Conservation (phyloP, 108 stramenopile genomes). For the Cyclotella baltica region DNA sequence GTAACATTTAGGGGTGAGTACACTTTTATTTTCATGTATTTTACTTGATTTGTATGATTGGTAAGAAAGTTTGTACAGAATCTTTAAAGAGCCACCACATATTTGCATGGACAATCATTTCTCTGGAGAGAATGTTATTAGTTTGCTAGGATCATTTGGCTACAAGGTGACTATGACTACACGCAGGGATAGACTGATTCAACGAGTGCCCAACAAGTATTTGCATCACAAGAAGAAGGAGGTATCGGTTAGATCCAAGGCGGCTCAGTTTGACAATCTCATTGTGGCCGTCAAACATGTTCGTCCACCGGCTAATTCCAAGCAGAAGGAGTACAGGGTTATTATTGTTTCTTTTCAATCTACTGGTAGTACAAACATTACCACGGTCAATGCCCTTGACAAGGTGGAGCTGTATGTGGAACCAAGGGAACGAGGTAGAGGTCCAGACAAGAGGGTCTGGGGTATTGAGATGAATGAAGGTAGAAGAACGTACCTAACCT, state of each 20-base stretch:
- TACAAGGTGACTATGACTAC: neutral
- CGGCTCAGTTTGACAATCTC: conserved; percentile 29
- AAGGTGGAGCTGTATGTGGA: conserved; percentile 5
- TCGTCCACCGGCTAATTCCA: neutral
- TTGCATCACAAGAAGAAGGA: neutral
- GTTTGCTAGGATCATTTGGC: neutral
- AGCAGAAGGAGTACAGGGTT: conserved; percentile 7
- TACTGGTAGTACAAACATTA: conserved; percentile 16
- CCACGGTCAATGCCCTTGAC: conserved; percentile 26
- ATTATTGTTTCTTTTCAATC: conserved; percentile 31
- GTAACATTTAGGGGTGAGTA: no score
- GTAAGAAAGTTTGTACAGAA: no score
- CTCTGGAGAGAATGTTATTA: neutral
- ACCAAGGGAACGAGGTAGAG: conserved; percentile 2
- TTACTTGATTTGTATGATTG: no score
- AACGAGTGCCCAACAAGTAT: neutral
- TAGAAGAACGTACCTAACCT: conserved; percentile 6
- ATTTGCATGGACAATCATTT: neutral
- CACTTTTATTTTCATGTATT: neutral
- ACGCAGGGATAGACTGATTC: neutral
- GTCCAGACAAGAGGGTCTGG: conserved; percentile 16
- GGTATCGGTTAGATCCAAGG: conserved; percentile 9
- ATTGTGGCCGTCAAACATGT: conserved; percentile 32
- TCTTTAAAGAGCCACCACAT: neutral
- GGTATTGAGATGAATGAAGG: conserved; percentile 32